Evolutionary conservation across 169 alveolate species (phyloP).

Genomic region (Plasmodium knowlesi): DNA sequence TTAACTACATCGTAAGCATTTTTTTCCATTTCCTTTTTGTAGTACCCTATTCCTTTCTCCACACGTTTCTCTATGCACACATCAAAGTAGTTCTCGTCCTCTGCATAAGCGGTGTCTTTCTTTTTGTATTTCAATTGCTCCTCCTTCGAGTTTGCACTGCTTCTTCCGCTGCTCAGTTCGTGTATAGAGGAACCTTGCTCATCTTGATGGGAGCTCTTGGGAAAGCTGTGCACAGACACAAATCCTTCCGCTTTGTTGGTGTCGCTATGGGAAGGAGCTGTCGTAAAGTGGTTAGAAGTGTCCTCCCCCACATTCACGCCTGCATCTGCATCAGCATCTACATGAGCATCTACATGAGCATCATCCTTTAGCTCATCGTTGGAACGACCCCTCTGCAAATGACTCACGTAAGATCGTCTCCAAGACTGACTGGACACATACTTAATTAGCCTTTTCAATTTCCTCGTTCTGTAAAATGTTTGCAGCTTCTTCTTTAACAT

Average conservation of each 20-base stretch:
- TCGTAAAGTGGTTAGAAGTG: neutral
- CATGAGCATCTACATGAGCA: too few species aligned
- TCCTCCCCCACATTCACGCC: neutral
- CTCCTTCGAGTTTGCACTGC: neutral
- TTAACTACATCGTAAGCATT: neutral
- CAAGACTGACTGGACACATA: neutral
- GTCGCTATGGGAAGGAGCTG: neutral
- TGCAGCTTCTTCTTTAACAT: slow-evolving; percentile 39
- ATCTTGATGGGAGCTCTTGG: neutral
- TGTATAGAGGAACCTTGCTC: neutral
- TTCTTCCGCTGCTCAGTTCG: neutral
- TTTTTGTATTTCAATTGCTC: neutral
- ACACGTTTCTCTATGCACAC: neutral
- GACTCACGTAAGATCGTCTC: neutral
- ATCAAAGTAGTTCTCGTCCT: neutral
- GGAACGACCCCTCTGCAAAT: neutral
- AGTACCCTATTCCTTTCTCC: neutral
- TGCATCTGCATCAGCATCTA: neutral
- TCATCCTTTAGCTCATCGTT: neutral
- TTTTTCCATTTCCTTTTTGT: neutral
- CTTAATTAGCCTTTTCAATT: neutral
- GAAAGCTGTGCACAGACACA: neutral
- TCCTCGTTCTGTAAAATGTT: slow-evolving; percentile 11
- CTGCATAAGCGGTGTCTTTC: neutral
- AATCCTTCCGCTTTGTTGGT: neutral